A percentile compares a stretch with the other conserved stretches of the same genome.
phyloP scores from a whole-genome alignment of 2,329 filamentous ascomycete species.

The Fusarium sp. region DNA sequence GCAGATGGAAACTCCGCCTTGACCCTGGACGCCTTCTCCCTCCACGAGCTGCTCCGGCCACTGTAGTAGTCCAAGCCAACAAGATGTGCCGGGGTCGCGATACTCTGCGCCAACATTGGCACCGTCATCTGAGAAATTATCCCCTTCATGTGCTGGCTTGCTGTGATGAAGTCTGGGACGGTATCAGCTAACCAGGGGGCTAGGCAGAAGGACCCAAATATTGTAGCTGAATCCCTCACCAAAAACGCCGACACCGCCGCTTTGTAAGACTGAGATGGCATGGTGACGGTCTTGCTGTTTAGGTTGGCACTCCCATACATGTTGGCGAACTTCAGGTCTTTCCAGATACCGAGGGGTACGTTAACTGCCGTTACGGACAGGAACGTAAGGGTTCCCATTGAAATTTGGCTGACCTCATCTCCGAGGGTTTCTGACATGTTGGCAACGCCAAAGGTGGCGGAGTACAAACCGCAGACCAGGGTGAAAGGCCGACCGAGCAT shows the following conservation, averaged over 20 bases:
- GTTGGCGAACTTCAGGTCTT: neutral
- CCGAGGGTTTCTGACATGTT: slow-evolving; percentile 38
- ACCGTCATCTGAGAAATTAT: neutral
- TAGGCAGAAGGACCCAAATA: neutral
- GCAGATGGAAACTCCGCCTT: too few species aligned
- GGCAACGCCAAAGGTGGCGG: slow-evolving; percentile 39
- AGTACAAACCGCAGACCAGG: slow-evolving; percentile 42
- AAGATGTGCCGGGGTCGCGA: neutral
- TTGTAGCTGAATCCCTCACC: neutral
- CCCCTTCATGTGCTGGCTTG: neutral
- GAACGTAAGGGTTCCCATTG: neutral
- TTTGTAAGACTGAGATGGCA: neutral
- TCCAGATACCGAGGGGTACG: neutral
- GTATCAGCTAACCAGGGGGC: neutral
- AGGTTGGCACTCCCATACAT: neutral
- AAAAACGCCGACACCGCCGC: neutral
- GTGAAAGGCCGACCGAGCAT: slow-evolving; percentile 31
- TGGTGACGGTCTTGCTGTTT: neutral
- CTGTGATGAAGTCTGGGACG: neutral
- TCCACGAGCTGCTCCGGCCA: too few species aligned
- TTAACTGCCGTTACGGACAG: neutral
- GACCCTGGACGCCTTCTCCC: too few species aligned
- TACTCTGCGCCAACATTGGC: neutral
- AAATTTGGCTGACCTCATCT: slow-evolving; percentile 18
- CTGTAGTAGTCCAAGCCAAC: neutral